phyloP scores from a whole-genome alignment of 2,329 filamentous ascomycete species.

The Fusarium sp. region DNA sequence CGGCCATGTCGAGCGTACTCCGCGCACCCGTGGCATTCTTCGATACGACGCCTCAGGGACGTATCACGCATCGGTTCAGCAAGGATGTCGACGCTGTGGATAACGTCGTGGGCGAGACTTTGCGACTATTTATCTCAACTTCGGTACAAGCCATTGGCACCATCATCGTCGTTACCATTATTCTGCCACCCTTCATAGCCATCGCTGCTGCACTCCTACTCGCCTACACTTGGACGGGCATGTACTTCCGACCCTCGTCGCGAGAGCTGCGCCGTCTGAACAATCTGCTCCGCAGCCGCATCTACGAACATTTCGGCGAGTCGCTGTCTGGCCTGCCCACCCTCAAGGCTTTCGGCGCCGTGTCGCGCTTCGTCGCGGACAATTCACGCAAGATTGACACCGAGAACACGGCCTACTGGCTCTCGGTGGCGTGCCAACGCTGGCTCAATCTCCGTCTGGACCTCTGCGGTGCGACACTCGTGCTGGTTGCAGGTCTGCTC shows the following conservation, averaged over 20 bases:
- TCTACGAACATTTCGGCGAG: slow-evolving; percentile 29
- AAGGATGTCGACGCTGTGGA: slow-evolving; percentile 30
- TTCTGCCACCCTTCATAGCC: slow-evolving; percentile 15
- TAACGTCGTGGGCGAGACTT: slow-evolving; percentile 20
- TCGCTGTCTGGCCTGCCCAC: slow-evolving; percentile 19
- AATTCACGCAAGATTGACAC: slow-evolving; percentile 22
- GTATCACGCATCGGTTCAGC: slow-evolving; percentile 27
- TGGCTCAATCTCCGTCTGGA: slow-evolving; percentile 26
- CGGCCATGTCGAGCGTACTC: slow-evolving; percentile 7
- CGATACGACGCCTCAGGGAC: slow-evolving; percentile 23
- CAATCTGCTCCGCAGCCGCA: slow-evolving; percentile 27
- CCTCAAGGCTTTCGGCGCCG: slow-evolving; percentile 21
- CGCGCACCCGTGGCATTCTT: slow-evolving; percentile 21
- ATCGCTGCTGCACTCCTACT: slow-evolving; percentile 13
- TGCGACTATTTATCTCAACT: slow-evolving; percentile 22
- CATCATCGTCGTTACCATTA: slow-evolving; percentile 24
- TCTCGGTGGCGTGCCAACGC: slow-evolving; percentile 5
- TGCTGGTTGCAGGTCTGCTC: slow-evolving; percentile 2
- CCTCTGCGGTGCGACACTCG: slow-evolving; percentile 13
- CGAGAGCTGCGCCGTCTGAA: slow-evolving; percentile 20
- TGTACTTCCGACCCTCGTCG: slow-evolving; percentile 25
- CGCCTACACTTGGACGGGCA: slow-evolving; percentile 19
- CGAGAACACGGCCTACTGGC: slow-evolving; percentile 26
- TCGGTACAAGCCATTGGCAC: slow-evolving; percentile 22
- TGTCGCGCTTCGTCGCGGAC: slow-evolving; percentile 7